Evolutionary conservation across 2,329 filamentous ascomycete genomes (phyloP), one percentile per base, ranked within the genome.

Genomic region (Aspergillaceae sp.): DNA sequence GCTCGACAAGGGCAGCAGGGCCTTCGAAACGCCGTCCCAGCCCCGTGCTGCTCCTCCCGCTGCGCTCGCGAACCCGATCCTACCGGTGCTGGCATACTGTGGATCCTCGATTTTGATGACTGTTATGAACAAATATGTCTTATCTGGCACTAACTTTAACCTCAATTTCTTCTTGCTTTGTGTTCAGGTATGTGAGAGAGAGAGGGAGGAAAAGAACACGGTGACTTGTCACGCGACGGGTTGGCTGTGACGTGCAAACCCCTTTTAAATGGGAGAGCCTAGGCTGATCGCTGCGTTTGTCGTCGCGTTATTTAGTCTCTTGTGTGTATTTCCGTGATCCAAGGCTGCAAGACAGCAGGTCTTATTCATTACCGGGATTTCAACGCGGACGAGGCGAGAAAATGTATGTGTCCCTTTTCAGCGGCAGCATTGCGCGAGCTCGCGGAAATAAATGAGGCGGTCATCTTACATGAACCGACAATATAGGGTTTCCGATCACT

Each of bases 101-200:
- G 75, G 86, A 60, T 87, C 91, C 44, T 96, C 90, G n/a, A 98
- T 98, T 64, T 80, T 91, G 68, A 98, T 98, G 92, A 98, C 92
- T 5, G 87, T 96, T n/a, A 92, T 94, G 68, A 98, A 98, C 74
- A 98, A 98, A 77, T 98, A 94, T 68, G 90, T 96, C 52, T 81
- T 98, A 41, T 96, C 88, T 5, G 92, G 92, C 50, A 77, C 79
- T 43, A 80, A 84, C 56, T 98, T 94, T 80, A 98, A 98, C 71
- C 73, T 98, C 60, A 95, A 94, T 71, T 95, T 97, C 71, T 87
- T 98, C 71, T 85, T 96, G 59, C 80, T 98, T 49, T 84, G 82
- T 51, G 78, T 97, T 50, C 92, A 97, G 83, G 91, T 96, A 80
- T 61, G 80, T 62, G 19, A 19, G 19, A 19, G 19, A 19, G 19